A percentile compares a stretch with the other conserved stretches of the same genome.
Evolutionary conservation across 2,329 filamentous ascomycete genomes (phyloP).

Genomic region (Paraphaeosphaeria sporulosa): DNA sequence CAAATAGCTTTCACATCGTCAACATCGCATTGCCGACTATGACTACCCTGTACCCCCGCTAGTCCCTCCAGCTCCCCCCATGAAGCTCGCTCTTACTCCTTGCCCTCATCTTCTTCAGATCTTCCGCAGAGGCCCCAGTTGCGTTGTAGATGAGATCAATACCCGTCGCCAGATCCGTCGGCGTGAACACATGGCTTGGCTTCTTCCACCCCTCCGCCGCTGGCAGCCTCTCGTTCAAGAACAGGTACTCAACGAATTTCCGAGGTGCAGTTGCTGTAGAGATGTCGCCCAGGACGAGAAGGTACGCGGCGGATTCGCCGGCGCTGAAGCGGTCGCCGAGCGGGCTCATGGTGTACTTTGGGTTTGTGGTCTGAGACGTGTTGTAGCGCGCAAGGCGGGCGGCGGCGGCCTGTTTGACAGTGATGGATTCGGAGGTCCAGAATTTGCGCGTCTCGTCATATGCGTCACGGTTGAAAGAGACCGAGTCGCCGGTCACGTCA

Average conservation of each 20-base stretch:
- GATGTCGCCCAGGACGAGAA: constrained; percentile 58
- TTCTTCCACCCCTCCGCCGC: constrained; percentile 48
- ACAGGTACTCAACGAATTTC: constrained; percentile 54
- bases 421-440: constrained; percentile 53
- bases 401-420: constrained; percentile 54
- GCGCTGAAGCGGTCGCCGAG: constrained; percentile 49
- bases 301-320: constrained; percentile 58
- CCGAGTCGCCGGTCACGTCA: constrained; percentile 55
- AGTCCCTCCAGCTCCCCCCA: neutral
- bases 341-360: constrained; percentile 39
- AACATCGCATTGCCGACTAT: too few species aligned
- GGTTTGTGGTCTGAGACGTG: constrained; percentile 55
- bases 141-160: constrained; percentile 15
- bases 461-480: constrained; percentile 59
- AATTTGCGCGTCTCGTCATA: constrained; percentile 56
- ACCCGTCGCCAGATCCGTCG: constrained; percentile 1
- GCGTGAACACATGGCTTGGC: neutral
- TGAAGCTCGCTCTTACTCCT: constrained; percentile 7
- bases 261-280: constrained; percentile 48
- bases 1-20: too few species aligned
- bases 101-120: neutral
- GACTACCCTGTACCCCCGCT: too few species aligned
- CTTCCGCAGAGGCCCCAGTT: constrained; percentile 5
- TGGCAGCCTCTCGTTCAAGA: constrained; percentile 53
- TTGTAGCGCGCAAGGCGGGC: constrained; percentile 53